Percentiles rank a stretch among this genome's conserved stretches.
phyloP scores from a whole-genome alignment of 331 rosid species.

The Rosa hybrid region DNA sequence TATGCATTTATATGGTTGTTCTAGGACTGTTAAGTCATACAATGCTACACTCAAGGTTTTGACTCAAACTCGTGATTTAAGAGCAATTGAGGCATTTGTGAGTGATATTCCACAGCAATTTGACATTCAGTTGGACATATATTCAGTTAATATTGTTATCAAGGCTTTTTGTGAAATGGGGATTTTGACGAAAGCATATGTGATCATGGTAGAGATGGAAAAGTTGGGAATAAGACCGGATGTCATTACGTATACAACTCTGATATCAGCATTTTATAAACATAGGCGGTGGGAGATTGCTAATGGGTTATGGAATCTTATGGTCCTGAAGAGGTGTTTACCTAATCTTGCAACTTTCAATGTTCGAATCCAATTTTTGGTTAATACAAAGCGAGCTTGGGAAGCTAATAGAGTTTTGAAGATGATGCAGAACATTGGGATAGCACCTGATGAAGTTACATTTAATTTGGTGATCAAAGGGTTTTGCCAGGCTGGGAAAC shows the following conservation, averaged over 20 bases:
- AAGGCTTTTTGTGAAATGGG: constrained; percentile 61
- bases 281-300: constrained; percentile 48
- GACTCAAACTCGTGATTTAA: constrained; percentile 38
- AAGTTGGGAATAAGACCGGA: constrained; percentile 57
- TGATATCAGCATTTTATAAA: constrained; percentile 61
- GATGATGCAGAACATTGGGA: constrained; percentile 49
- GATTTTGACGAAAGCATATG: constrained; percentile 49
- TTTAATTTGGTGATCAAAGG: constrained; percentile 77
- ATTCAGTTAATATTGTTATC: constrained; percentile 57
- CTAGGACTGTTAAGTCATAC: constrained; percentile 69
- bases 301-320: constrained; percentile 78
- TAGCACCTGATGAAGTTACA: constrained; percentile 62
- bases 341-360: constrained; percentile 70
- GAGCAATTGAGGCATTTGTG: constrained; percentile 35
- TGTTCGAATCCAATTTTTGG: constrained; percentile 64
- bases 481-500: constrained; percentile 52
- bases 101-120: constrained; percentile 32
- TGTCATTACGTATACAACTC: constrained; percentile 67
- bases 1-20: constrained; percentile 52
- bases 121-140: constrained; percentile 43
- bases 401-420: constrained; percentile 59
- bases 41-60: constrained; percentile 67
- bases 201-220: constrained; percentile 52
- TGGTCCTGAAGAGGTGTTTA: constrained; percentile 63
- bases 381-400: constrained; percentile 57